These are phyloP conservation scores for Vitellaria paradoxa DNA, from an alignment of 179 eudicot species.

Conservation along the genomic window DNA sequence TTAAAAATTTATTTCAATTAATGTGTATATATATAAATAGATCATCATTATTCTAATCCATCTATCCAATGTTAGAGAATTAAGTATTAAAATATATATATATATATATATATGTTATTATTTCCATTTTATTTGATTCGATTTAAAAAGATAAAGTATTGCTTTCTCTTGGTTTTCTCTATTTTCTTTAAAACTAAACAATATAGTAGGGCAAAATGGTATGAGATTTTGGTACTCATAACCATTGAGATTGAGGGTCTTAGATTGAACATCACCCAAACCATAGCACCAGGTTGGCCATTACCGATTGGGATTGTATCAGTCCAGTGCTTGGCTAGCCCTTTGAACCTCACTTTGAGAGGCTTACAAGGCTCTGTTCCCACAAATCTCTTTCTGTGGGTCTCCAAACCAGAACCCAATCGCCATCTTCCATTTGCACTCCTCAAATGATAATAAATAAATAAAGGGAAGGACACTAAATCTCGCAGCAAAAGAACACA, in stretches of 20 bases:
- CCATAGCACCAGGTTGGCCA: slow-evolving; percentile 87
- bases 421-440: slow-evolving; percentile 25
- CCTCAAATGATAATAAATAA: not conserved
- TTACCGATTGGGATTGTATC: slow-evolving; percentile 84
- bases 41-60: no score
- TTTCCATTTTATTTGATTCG: no score
- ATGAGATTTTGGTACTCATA: not conserved
- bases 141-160: no score
- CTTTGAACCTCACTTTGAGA: slow-evolving; percentile 29
- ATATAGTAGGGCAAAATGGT: not conserved
- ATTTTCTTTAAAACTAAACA: not conserved
- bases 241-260: slow-evolving; percentile 83
- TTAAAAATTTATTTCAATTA: no score
- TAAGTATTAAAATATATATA: no score
- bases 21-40: no score
- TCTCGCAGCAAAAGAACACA: no score
- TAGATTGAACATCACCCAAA: slow-evolving; percentile 60
- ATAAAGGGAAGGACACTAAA: not conserved
- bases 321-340: slow-evolving; percentile 74
- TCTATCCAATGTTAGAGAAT: no score
- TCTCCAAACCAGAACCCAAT: slow-evolving; percentile 34
- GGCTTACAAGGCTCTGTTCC: slow-evolving; percentile 20
- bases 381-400: slow-evolving; percentile 11
- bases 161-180: not conserved
- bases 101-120: no score